Percentiles rank a stretch among this genome's conserved stretches.
Conservation (phyloP, 2,329 filamentous ascomycete species). For the Penicillium psychrosexuale region DNA sequence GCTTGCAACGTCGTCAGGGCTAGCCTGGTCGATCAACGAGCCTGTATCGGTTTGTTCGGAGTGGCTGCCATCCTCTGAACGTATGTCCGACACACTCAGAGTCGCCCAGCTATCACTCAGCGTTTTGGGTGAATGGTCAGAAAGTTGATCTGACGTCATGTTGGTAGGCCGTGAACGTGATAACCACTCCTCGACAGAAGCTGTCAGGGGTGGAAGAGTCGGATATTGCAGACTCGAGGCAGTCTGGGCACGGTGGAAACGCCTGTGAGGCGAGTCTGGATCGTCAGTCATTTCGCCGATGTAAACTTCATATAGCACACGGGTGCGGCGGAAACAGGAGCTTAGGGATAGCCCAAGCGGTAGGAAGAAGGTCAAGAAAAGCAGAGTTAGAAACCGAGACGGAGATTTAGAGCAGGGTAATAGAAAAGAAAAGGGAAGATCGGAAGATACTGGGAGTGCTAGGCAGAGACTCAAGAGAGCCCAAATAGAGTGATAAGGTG, state of each 20-base stretch:
- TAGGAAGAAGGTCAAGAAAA: slow-evolving; percentile 1
- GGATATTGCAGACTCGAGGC: slow-evolving; percentile 40
- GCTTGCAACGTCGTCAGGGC: slow-evolving; percentile 46
- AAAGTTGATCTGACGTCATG: slow-evolving; percentile 38
- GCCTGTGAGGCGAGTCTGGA: slow-evolving; percentile 33
- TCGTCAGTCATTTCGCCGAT: slow-evolving; percentile 36
- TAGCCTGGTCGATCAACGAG: slow-evolving; percentile 44
- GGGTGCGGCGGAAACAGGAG: slow-evolving; percentile 8
- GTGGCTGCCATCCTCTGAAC: slow-evolving; percentile 45
- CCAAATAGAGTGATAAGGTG: slow-evolving; percentile 12
- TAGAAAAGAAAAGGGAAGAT: not conserved
- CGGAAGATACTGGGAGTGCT: slow-evolving; percentile 8
- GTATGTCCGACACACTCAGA: slow-evolving; percentile 43
- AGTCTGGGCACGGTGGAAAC: slow-evolving; percentile 25
- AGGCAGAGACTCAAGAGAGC: slow-evolving; percentile 4
- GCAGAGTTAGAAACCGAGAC: slow-evolving; percentile 5
- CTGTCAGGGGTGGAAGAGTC: slow-evolving; percentile 40
- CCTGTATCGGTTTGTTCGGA: slow-evolving; percentile 45
- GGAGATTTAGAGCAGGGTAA: not conserved
- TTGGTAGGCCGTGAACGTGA: slow-evolving; percentile 41
- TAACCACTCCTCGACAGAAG: slow-evolving; percentile 42
- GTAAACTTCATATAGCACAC: slow-evolving; percentile 10
- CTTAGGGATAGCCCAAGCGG: slow-evolving; percentile 1
- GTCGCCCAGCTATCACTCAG: slow-evolving; percentile 49
- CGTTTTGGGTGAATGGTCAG: slow-evolving; percentile 29